Percentiles rank a stretch among this genome's conserved stretches.
phyloP scores from a whole-genome alignment of 306 rosid species.

The Cucurbita maxima region DNA sequence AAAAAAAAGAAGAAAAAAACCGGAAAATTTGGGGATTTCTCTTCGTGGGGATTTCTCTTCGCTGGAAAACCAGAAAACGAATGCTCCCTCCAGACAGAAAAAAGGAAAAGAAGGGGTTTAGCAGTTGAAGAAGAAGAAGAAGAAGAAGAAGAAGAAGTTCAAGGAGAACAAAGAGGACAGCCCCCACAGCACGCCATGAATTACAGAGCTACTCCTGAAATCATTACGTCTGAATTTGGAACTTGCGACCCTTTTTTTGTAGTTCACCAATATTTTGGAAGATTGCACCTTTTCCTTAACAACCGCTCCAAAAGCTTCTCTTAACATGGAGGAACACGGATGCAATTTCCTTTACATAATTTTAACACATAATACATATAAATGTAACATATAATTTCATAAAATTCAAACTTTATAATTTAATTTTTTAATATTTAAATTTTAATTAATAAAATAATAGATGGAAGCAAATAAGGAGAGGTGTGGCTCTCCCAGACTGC shows the following conservation, averaged over 20 bases:
- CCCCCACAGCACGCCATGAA: background rate
- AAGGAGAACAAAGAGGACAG: background rate
- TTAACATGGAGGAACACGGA: background rate
- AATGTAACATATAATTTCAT: too few relatives aligned
- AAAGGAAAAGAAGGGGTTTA: background rate
- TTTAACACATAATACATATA: too few relatives aligned
- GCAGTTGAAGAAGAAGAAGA: background rate
- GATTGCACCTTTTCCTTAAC: background rate
- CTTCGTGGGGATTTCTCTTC: too few relatives aligned
- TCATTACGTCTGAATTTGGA: background rate
- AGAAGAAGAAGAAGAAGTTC: too few relatives aligned
- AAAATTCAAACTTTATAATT: too few relatives aligned
- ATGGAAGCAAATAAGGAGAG: background rate
- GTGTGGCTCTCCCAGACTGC: background rate
- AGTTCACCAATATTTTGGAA: background rate
- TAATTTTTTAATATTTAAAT: too few relatives aligned
- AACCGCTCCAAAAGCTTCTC: background rate
- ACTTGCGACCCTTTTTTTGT: background rate
- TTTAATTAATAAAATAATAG: too few relatives aligned
- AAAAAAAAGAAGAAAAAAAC: too few relatives aligned
- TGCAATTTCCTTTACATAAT: background rate
- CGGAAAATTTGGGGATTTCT: too few relatives aligned
- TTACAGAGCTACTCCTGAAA: background rate
- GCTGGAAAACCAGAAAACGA: background rate
- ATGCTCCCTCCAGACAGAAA: background rate